phyloP scores from a whole-genome alignment of 2,329 filamentous ascomycete species.

The Stagonosporopsis rhizophila region DNA sequence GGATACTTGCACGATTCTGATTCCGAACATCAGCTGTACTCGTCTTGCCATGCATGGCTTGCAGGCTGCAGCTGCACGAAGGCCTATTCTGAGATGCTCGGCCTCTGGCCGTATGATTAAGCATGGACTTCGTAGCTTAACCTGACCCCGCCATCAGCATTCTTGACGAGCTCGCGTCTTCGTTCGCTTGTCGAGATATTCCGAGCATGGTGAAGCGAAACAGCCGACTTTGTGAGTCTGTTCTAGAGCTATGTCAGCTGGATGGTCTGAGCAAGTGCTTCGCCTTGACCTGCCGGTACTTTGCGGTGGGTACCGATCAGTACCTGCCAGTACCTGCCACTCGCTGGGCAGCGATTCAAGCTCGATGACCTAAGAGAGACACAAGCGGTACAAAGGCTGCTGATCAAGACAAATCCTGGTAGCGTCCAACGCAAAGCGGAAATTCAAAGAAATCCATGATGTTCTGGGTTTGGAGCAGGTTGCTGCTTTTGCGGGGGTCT shows the following conservation, averaged over 20 bases:
- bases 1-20: not conserved
- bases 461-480: slow-evolving; percentile 7
- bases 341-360: not conserved
- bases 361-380: not conserved
- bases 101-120: slow-evolving; percentile 1
- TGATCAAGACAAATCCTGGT: not conserved
- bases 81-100: slow-evolving; percentile 14
- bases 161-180: not conserved
- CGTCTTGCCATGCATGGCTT: not conserved
- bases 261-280: slow-evolving; percentile 5
- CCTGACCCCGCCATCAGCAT: not conserved
- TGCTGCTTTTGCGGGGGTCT: slow-evolving; percentile 10
- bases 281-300: not conserved
- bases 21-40: not conserved
- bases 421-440: not conserved
- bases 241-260: slow-evolving; percentile 29
- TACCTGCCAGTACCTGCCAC: not conserved
- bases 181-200: slow-evolving; percentile 3
- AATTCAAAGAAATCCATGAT: not conserved
- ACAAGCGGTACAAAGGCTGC: not conserved
- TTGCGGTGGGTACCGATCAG: not conserved
- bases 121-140: slow-evolving; percentile 1
- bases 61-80: slow-evolving; percentile 9
- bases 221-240: slow-evolving; percentile 16
- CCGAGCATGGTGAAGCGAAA: slow-evolving; percentile 17